Conservation (phyloP, 176 grass and related monocot genomes). For the Dendrocalamus sinicus region DNA sequence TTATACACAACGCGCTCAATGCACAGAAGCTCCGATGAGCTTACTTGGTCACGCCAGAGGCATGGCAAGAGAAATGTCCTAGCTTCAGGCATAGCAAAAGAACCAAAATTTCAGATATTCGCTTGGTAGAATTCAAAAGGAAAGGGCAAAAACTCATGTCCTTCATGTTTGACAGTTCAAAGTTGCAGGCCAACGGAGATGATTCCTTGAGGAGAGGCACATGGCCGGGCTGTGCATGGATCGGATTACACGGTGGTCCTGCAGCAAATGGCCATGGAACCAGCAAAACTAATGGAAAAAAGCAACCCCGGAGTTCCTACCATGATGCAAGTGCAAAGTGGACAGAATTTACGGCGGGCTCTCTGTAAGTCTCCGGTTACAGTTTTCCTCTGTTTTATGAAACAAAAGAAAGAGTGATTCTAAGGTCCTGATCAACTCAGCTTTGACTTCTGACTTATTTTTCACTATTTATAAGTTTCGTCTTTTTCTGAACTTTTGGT, state of each 20-base stretch:
- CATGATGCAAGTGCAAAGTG: not conserved
- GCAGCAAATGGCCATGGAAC: slow-evolving; percentile 24
- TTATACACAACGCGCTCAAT: not conserved
- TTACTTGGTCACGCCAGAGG: not conserved
- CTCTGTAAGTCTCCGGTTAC: not conserved
- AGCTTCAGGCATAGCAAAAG: not conserved
- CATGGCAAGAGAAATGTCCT: not conserved
- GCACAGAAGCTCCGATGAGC: not conserved
- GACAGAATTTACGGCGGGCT: not conserved
- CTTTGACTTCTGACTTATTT: too few relatives aligned
- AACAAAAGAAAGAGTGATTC: not conserved
- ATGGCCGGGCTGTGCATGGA: slow-evolving; percentile 16
- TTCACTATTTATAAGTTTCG: too few relatives aligned
- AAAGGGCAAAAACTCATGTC: not conserved
- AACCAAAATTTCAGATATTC: not conserved
- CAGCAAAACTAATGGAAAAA: not conserved
- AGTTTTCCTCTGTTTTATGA: not conserved
- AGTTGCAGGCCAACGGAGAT: not conserved
- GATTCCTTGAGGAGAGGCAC: slow-evolving; percentile 29
- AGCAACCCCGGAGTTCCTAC: not conserved
- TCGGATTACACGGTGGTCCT: slow-evolving; percentile 37
- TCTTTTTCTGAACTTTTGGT: too few relatives aligned
- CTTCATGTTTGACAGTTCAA: not conserved
- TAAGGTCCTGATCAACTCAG: too few relatives aligned
- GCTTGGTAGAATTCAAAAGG: not conserved